Evolutionary conservation across 2,329 filamentous ascomycete species (phyloP).

Genomic region (Penicillium griseofulvum): DNA sequence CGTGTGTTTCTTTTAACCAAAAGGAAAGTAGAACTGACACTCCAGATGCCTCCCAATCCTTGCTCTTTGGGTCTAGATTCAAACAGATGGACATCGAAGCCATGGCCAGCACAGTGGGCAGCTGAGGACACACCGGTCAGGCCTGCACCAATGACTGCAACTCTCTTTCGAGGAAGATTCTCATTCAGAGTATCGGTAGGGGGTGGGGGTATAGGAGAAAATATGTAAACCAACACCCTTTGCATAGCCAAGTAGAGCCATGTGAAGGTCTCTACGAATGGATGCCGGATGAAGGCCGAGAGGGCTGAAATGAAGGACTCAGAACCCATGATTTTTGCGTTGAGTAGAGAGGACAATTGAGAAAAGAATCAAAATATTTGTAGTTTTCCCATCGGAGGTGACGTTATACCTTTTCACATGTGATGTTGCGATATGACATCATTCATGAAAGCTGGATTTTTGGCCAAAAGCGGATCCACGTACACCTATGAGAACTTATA

Average conservation of each 20-base stretch:
- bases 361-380: not conserved
- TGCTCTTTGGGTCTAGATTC: slow-evolving; percentile 66
- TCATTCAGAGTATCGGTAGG: slow-evolving; percentile 55
- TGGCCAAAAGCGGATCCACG: not conserved
- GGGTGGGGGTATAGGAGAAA: slow-evolving; percentile 68
- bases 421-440: slow-evolving; percentile 4
- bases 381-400: not conserved
- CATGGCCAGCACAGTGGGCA: slow-evolving; percentile 79
- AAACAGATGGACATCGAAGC: slow-evolving; percentile 77
- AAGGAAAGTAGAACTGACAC: slow-evolving; percentile 49
- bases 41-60: slow-evolving; percentile 75
- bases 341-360: not conserved
- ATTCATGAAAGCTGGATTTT: not conserved
- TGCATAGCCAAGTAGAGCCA: slow-evolving; percentile 34
- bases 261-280: slow-evolving; percentile 31
- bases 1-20: not conserved
- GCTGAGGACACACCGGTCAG: slow-evolving; percentile 76
- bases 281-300: slow-evolving; percentile 26
- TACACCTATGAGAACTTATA: not conserved
- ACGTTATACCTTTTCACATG: not conserved
- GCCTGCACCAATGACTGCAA: slow-evolving; percentile 69
- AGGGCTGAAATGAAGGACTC: slow-evolving; percentile 14
- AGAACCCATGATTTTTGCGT: not conserved
- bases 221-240: slow-evolving; percentile 43
- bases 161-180: slow-evolving; percentile 47